phyloP scores from a whole-genome alignment of 345 rosid genomes.

The Linum lewisii region DNA sequence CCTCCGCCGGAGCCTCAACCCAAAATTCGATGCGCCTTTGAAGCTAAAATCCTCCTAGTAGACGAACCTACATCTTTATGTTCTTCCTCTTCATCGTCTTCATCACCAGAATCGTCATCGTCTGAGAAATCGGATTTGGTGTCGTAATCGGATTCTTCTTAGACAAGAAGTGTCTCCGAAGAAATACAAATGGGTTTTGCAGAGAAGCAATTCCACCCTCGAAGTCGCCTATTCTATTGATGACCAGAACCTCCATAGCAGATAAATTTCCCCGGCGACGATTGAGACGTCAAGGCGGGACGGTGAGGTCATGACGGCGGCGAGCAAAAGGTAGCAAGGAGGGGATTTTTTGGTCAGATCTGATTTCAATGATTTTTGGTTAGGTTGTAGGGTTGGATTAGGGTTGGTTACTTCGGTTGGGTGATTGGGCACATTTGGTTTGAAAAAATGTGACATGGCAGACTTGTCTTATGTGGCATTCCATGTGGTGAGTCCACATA shows the following conservation, averaged over 20 bases:
- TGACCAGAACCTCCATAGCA: slow-evolving; percentile 57
- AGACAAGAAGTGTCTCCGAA: neutral
- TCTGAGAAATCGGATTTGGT: neutral
- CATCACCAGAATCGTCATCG: slow-evolving; percentile 10
- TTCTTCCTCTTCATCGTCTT: slow-evolving; percentile 16
- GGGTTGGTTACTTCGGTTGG: too few species aligned
- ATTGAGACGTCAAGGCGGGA: too few species aligned
- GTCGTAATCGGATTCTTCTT: neutral
- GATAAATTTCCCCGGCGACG: too few species aligned
- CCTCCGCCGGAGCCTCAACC: slow-evolving; percentile 24
- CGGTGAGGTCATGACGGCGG: too few species aligned
- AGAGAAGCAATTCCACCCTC: slow-evolving; percentile 35
- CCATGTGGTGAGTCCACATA: too few species aligned
- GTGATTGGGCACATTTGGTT: too few species aligned
- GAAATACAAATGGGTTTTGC: slow-evolving; percentile 12
- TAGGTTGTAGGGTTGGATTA: too few species aligned
- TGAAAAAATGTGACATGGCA: too few species aligned
- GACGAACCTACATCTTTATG: neutral
- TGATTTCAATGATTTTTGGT: too few species aligned
- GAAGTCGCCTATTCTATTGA: slow-evolving; percentile 49
- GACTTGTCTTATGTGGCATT: too few species aligned
- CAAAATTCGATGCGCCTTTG: slow-evolving; percentile 28
- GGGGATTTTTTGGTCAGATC: too few species aligned
- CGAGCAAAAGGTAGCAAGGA: too few species aligned
- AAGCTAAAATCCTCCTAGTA: slow-evolving; percentile 31